phyloP scores from a whole-genome alignment of 208 protist genomes.

The Balamuthia mandrillaris region DNA sequence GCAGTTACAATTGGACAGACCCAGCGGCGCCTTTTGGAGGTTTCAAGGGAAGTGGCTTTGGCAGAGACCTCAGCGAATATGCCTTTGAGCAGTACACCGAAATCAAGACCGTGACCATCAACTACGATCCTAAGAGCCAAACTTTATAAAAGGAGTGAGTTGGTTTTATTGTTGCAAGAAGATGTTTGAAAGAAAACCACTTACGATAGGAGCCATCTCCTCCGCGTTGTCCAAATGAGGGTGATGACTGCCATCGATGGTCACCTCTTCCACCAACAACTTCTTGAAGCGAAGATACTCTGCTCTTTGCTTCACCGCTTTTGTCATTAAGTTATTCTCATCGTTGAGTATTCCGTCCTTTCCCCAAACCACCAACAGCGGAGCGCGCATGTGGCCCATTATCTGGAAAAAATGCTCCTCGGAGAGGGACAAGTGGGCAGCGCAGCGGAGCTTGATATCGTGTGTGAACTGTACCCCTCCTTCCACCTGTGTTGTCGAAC shows the following conservation, averaged over 20 bases:
- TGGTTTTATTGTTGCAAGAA: no score
- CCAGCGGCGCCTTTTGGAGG: no score
- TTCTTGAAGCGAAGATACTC: no score
- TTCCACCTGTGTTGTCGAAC: neutral
- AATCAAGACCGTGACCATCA: slow-evolving; percentile 17
- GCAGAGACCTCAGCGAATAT: neutral
- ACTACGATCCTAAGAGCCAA: no score
- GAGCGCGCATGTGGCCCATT: neutral
- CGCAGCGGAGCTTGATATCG: neutral
- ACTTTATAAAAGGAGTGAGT: no score
- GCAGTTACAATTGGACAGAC: no score
- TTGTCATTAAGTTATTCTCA: neutral
- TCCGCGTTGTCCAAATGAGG: slow-evolving; percentile 6
- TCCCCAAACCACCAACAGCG: neutral
- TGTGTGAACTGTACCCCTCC: neutral
- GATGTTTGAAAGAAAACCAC: neutral
- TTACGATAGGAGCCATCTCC: neutral
- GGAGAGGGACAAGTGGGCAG: neutral
- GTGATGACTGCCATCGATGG: neutral
- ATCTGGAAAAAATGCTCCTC: neutral
- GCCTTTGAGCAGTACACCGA: slow-evolving; percentile 4
- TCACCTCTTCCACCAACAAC: neutral
- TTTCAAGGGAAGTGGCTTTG: neutral
- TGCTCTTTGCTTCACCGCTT: no score
- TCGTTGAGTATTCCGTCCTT: neutral